A percentile compares a stretch with the other conserved stretches of the same genome.
Conservation (phyloP, 2,329 filamentous ascomycete genomes). For the Seiridium cupressi region DNA sequence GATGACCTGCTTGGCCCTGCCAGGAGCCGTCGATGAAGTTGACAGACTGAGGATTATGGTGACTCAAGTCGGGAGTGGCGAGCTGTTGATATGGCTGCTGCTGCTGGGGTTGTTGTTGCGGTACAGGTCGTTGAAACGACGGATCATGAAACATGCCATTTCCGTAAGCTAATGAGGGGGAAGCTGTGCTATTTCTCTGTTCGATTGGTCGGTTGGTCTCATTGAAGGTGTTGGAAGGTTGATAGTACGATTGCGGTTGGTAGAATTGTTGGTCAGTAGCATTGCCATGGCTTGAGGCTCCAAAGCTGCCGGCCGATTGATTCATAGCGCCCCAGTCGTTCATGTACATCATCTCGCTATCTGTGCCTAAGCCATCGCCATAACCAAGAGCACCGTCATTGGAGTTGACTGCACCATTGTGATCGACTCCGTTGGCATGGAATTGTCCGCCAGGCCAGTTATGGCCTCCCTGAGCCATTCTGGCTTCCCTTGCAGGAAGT, state of each 20-base stretch:
- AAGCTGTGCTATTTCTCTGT: not conserved
- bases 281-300: not conserved
- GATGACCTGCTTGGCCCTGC: not conserved
- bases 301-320: not conserved
- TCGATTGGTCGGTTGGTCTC: not conserved
- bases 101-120: conserved; percentile 19
- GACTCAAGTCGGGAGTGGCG: not conserved
- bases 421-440: not conserved
- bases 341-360: conserved; percentile 2
- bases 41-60: not conserved
- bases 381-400: not conserved
- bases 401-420: not conserved
- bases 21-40: not conserved
- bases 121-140: conserved; percentile 9
- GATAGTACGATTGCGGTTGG: conserved; percentile 1
- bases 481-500: not conserved
- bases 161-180: not conserved
- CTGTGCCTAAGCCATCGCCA: not conserved
- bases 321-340: not conserved
- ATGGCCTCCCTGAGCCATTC: conserved; percentile 10
- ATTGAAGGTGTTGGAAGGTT: not conserved
- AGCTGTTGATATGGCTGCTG: conserved; percentile 6
- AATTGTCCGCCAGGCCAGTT: conserved; percentile 10
- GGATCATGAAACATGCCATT: not conserved
- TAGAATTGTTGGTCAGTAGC: not conserved